Evolutionary conservation across 495 filamentous ascomycete genomes (phyloP).

Genomic region (Evansstolkia leycettana): DNA sequence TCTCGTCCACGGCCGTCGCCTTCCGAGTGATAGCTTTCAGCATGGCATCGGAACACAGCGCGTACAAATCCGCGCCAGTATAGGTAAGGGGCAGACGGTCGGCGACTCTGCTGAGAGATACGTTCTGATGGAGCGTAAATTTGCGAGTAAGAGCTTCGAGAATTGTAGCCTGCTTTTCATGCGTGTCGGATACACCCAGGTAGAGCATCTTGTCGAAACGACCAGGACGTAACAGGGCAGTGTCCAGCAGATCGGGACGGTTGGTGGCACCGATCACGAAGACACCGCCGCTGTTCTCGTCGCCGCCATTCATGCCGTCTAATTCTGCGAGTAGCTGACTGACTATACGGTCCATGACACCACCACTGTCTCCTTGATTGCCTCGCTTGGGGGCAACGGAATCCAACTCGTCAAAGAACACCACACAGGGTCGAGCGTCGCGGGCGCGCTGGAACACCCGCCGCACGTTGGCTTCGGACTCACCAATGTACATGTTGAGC

Average conservation of each 20-base stretch:
- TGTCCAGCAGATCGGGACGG: slow-evolving; percentile 84
- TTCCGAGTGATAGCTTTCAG: slow-evolving; percentile 94
- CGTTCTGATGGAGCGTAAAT: slow-evolving; percentile 65
- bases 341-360: slow-evolving; percentile 98
- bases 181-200: slow-evolving; percentile 88
- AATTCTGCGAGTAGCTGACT: slow-evolving; percentile 89
- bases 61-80: slow-evolving; percentile 94
- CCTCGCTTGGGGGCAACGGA: slow-evolving; percentile 95
- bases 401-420: slow-evolving; percentile 97
- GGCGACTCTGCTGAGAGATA: slow-evolving; percentile 65
- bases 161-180: slow-evolving; percentile 91
- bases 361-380: slow-evolving; percentile 94
- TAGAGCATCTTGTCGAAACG: slow-evolving; percentile 99
- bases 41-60: slow-evolving; percentile 95
- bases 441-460: slow-evolving; percentile 90
- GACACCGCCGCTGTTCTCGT: slow-evolving; percentile 74
- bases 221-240: slow-evolving; percentile 79
- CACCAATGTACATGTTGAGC: slow-evolving; percentile 99
- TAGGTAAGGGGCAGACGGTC: slow-evolving; percentile 85
- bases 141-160: slow-evolving; percentile 90
- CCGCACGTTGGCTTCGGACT: slow-evolving; percentile 94
- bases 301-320: slow-evolving; percentile 92
- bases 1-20: slow-evolving; percentile 70
- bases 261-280: slow-evolving; percentile 98
- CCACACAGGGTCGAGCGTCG: slow-evolving; percentile 92